Base-by-base conservation (phyloP, 1,284 basidiomycete genomes). In the Golubevia sp. region DNA sequence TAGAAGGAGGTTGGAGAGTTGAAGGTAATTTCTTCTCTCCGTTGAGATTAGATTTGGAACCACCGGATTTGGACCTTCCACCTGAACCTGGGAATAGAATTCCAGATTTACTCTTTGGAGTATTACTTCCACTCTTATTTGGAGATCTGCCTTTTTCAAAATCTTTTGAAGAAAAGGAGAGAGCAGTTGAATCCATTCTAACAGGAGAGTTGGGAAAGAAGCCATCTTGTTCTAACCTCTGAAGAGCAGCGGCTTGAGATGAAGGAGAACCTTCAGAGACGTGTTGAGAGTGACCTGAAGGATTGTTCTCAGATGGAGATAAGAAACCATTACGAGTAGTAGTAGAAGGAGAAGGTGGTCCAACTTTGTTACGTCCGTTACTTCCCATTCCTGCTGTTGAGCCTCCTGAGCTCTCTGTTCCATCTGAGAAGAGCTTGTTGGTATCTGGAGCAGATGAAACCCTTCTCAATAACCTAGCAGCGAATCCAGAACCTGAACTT, bases 371-470 rank as follows among this genome's bases (percentile, higher is more conserved):
- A 49, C 57, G 38, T 44, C 38, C 38, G 38, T 44, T 44, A 20
- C 25, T 38, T 48, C n/a, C 56, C 56, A 25, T 13, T 50, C 24
- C 49, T 20, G 53, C 44, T 15, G 53, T 30, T 11, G 21, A 18
- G 3, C 38, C 68, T 59, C 48, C 70, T 63, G 72, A 70, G 67
- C 30, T 67, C 52, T 25, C 59, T 52, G 25, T 59, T 26, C 59
- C 70, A 25, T 75, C 73, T 55, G 88, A 86, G 83, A 96, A 94
- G 21, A 97, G 86, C 50, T 91, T 91, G 84, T 98, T 99, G 55
- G 94, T 91, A 83, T 98, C 98, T 1, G 96, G 96, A 1, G 95
- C 95, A 23, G 94, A 97, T 1, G 95, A 94, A 52, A 98, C 96
- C 49, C 96, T 90, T 56, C 96, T 90, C 49, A 99, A 89, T 84